Evolutionary conservation across 805 yeast species (phyloP), one percentile per base, ranked within the genome.

Genomic region (Nakazawaea laoshanensis): DNA sequence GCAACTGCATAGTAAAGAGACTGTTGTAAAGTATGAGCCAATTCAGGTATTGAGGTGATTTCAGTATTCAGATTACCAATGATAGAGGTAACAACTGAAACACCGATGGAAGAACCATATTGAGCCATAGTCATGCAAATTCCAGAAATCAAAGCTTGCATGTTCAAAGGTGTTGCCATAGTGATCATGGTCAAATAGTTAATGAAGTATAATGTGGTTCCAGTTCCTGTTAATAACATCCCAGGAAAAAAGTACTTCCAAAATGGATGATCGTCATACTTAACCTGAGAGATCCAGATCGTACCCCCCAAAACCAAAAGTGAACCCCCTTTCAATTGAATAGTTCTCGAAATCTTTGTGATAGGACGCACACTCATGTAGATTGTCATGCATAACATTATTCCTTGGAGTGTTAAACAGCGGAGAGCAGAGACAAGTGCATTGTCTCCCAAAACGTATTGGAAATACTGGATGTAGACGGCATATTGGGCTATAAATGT

Each of bases 131-230:
- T 58, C 37, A 52, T 58, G 22, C 51, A 45, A 5, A 61, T 40
- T 1, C 63, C 69, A 7, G 57, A 37, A 3, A 62, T 60, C 19
- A 57, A 53, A 12, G 65, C 68, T 33, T 62, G 67, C 11, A 58
- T 38, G 32, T 58, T 55, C 4, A 43, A 28, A 0, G 70, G 68
- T 5, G 66, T 53, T 14, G 50, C 30, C 27, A 48, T 27, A 38
- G 50, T 45, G 7, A 61, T 42, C 4, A 55, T 48, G 20, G 48
- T 55, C 24, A 53, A 34, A 32, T 53, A 62, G 3, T 58, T 49
- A 17, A 58, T 48, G 41, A 56, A 59, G 38, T 49, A 62, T 2
- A 53, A 32, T 24, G 59, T 60, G 1, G 42, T 36, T 2, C 54
- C 52, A 17, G 6, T 5, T 6, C 12, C 9, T n/a, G 12, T 7